Base-by-base conservation (phyloP, 257 asterid species). In the Forsythia suspensa region DNA sequence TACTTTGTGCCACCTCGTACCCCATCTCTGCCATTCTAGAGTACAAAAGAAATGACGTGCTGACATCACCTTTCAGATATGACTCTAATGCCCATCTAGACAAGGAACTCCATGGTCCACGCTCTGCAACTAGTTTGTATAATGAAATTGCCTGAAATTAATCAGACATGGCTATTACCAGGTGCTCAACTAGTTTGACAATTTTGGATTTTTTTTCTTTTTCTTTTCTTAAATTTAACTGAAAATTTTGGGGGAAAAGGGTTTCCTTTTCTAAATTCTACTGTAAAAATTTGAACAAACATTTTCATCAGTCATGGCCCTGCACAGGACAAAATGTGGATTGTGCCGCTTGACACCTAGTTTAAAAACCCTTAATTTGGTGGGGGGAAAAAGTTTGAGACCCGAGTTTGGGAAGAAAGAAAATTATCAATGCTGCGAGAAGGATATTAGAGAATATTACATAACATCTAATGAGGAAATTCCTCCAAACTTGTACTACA, bases 51-150 rank as follows among this genome's bases (percentile, higher is more conserved):
- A 94, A 96, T 74, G 98, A 92, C 80, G 85, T 91, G 75, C 98
- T 97, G 43, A 94, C 82, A 83, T 96, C 99, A 70, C 96, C 99
- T 85, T 91, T 91, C 77, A 96, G 84, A 85, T 96, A 96, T 3
- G 99, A 89, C 84, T 96, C 97, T 75, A 96, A 76, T 37, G 99
- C 99, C 99, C 97, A 96, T 86, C 99, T 91, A 79, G 97, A 91
- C 89, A 94, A 87, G 82, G 98, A 92, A 88, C 97, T 96, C 98
- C 99, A 96, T 24, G 99, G 99, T 70, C 99, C 99, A 79, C 96
- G 97, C 85, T 96, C 98, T 20, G 98, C 98, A 73, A 96, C 99
- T 73, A 94, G 86, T 77, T 94, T 96, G 89, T 89, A 94, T 70
- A 96, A 83, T 38, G 97, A 90, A n/a, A 97, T 92, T 40, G 99